Evolutionary conservation across 306 rosid species (phyloP).

Genomic region (Cicer yamashitae): DNA sequence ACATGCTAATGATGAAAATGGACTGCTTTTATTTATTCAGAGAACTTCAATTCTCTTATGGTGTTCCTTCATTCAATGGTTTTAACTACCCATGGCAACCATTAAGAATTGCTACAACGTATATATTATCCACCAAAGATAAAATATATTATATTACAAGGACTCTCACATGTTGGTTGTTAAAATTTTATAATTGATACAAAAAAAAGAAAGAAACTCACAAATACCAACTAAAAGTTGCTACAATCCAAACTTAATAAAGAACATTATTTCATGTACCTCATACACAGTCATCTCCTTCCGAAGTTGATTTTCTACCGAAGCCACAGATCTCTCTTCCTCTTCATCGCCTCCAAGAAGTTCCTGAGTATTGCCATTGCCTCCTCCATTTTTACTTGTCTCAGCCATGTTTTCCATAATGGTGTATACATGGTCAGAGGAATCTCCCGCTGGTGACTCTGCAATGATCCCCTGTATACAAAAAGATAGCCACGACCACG

Average conservation of each 20-base stretch:
- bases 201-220: constrained; percentile 26
- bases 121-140: too few species aligned
- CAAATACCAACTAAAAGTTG: constrained; percentile 13
- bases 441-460: constrained; percentile 64
- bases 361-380: constrained; percentile 64
- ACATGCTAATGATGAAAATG: not conserved
- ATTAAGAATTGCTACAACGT: not conserved
- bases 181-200: too few species aligned
- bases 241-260: not conserved
- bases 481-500: not conserved
- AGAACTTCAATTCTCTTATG: not conserved
- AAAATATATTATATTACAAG: too few species aligned
- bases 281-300: constrained; percentile 94
- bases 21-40: constrained; percentile 12
- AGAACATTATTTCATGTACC: constrained; percentile 54
- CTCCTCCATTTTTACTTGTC: constrained; percentile 63
- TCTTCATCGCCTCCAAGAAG: constrained; percentile 86
- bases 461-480: constrained; percentile 70
- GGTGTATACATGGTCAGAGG: constrained; percentile 65
- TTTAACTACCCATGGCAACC: constrained; percentile 4
- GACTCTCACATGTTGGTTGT: too few species aligned
- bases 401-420: constrained; percentile 72
- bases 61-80: constrained; percentile 18
- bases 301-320: constrained; percentile 82
- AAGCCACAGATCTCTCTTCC: constrained; percentile 80